Evolutionary conservation across 495 filamentous ascomycete species (phyloP).

Genomic region (Penicillium diatomitis): DNA sequence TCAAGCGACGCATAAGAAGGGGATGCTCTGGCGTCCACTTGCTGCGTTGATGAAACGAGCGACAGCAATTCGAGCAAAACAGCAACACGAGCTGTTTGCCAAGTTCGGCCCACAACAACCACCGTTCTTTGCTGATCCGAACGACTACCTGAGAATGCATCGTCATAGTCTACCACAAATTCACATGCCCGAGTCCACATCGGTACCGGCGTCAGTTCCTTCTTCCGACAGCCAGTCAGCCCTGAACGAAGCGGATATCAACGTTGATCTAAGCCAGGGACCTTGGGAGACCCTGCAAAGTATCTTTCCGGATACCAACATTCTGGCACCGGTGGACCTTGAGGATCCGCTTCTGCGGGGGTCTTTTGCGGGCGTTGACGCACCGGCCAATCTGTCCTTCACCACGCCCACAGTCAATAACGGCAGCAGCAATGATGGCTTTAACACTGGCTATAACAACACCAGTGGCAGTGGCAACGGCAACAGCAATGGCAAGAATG

Average conservation of each 20-base stretch:
- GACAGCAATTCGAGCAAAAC: slow-evolving; percentile 22
- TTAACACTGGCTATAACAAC: too few species aligned
- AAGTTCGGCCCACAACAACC: slow-evolving; percentile 11
- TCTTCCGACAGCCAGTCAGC: background rate
- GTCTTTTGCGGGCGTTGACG: background rate
- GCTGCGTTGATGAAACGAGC: slow-evolving; percentile 64
- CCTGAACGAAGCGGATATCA: slow-evolving; percentile 1
- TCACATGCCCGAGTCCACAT: slow-evolving; percentile 5
- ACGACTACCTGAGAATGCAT: slow-evolving; percentile 1
- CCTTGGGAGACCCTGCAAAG: slow-evolving; percentile 18
- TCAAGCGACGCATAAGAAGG: slow-evolving; percentile 44
- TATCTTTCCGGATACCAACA: slow-evolving; percentile 26
- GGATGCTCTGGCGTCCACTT: slow-evolving; percentile 66
- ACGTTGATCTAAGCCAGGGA: slow-evolving; percentile 25
- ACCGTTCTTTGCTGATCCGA: background rate
- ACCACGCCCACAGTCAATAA: background rate
- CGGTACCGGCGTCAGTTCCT: background rate
- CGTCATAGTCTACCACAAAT: slow-evolving; percentile 10
- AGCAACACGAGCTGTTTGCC: slow-evolving; percentile 20
- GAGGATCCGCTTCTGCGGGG: slow-evolving; percentile 4
- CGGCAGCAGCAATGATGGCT: too few species aligned
- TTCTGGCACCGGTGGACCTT: slow-evolving; percentile 12
- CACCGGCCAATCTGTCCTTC: slow-evolving; percentile 4
- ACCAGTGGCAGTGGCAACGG: too few species aligned
- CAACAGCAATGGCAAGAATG: background rate